Base-by-base conservation (phyloP, 768 basidiomycete species). In the Tubosaeta brunneosetosa region DNA sequence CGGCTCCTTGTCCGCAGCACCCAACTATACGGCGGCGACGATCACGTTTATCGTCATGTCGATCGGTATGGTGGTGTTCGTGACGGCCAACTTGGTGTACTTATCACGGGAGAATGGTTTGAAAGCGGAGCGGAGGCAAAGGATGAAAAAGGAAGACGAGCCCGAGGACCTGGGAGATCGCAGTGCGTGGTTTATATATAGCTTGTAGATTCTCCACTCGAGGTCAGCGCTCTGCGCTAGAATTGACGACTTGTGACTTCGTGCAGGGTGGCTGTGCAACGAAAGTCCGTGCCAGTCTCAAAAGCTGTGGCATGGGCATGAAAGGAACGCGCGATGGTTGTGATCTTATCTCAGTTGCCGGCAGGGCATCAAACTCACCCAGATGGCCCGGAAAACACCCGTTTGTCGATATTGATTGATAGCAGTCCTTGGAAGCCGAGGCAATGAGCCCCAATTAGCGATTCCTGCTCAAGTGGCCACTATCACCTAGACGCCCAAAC, bases 131-230 rank as follows among this genome's bases (percentile, higher is more conserved):
- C 66, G 63, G 43, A 71, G 80, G 51, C 61, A 57, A 26, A 66
- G 38, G 17, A 66, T 65, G 50, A 50, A 45, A 3, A 66, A 66
- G 38, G 63, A 61, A 8, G 68, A 76, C 7, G 82, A 82, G 57
- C 59, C 62, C 1, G 62, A 66, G 3, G 72, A 69, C 1, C 62
- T 81, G 41, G 81, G 81, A 4, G 80, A 83, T 61, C 65, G 63
- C 47, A 79, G 77, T 50, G 81, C 80, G 2, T 83, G 81, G 81
- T 83, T 80, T 58, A 64, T 73, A 25, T 82, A 83, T 56, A 77
- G 62, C 19, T 52, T 81, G n/a, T 81, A 31, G 22, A 22, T 22
- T 22, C 22, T 22, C 22, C 22, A 22, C 22, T 22, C 22, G 22
- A 22, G 22, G 22, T 22, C 22, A 22, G 22, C 22, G 22, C 22